Evolutionary conservation across 208 protist genomes (phyloP).

Genomic region (Wallacemonas collosoma): DNA sequence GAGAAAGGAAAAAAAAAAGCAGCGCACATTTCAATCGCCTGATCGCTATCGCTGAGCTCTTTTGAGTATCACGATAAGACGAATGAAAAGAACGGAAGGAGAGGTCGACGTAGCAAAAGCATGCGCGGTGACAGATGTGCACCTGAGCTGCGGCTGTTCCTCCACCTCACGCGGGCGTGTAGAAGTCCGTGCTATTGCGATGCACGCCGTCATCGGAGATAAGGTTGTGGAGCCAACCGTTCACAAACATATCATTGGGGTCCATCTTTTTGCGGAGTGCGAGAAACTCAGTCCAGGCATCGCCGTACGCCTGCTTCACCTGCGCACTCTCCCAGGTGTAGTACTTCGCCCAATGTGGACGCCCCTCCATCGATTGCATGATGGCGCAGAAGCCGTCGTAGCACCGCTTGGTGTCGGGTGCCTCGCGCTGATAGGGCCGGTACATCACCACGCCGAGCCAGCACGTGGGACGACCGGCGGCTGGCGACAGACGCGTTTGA

Average conservation of each 20-base stretch:
- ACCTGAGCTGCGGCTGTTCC: too few relatives aligned
- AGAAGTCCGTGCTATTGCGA: constrained; percentile 39
- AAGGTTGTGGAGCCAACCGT: constrained; percentile 67
- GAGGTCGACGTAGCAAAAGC: too few relatives aligned
- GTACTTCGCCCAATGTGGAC: constrained; percentile 87
- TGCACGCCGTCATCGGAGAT: constrained; percentile 33
- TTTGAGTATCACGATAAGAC: too few relatives aligned
- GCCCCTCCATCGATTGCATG: constrained; percentile 64
- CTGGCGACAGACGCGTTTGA: constrained; percentile 58
- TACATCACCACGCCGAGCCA: constrained; percentile 92
- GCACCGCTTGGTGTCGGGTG: constrained; percentile 58
- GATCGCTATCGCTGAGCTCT: too few relatives aligned
- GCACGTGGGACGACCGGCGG: constrained; percentile 58
- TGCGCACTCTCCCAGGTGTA: constrained; percentile 57
- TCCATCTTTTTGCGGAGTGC: constrained; percentile 52
- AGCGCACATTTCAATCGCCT: too few relatives aligned
- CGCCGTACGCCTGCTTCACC: constrained; percentile 43
- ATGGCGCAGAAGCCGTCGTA: constrained; percentile 62
- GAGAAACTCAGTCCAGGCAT: constrained; percentile 67
- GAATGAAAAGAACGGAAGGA: too few relatives aligned
- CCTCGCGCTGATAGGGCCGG: constrained; percentile 45
- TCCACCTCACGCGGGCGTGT: not conserved
- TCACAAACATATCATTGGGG: constrained; percentile 64
- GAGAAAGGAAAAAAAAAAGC: too few relatives aligned
- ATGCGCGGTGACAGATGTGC: too few relatives aligned